Percentiles rank a stretch among this genome's conserved stretches.
Evolutionary conservation across 176 grass and related monocot genomes (phyloP).

Genomic region (Saccharum spontaneum): DNA sequence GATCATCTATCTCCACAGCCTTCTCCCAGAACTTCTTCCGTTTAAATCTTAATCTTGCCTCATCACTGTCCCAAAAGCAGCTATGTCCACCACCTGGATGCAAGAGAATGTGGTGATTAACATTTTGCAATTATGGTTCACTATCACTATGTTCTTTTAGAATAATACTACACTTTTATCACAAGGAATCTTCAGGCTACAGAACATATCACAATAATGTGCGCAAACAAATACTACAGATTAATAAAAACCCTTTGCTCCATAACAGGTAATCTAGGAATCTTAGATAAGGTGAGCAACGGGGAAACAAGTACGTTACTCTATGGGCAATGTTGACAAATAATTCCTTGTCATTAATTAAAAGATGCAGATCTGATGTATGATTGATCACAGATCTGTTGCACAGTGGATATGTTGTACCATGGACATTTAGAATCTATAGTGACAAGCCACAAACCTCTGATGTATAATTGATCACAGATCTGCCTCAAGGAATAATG

Average conservation of each 20-base stretch:
- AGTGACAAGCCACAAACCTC: conserved; percentile 47
- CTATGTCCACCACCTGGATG: conserved; percentile 68
- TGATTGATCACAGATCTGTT: neutral
- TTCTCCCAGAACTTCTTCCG: conserved; percentile 74
- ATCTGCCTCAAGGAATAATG: conserved; percentile 94
- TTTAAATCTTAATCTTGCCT: conserved; percentile 75
- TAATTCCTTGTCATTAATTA: neutral
- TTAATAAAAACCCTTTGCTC: neutral
- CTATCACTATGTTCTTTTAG: neutral
- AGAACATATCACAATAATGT: neutral
- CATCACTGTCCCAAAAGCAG: conserved; percentile 86
- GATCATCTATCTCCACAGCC: conserved; percentile 68
- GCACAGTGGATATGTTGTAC: neutral
- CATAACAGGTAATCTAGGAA: neutral
- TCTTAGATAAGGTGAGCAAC: neutral
- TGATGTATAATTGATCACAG: conserved; percentile 85
- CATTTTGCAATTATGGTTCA: neutral
- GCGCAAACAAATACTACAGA: neutral
- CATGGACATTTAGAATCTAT: neutral
- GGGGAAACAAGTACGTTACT: neutral
- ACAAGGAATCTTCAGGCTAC: neutral
- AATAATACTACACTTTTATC: neutral
- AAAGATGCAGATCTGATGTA: neutral
- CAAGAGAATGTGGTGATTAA: conserved; percentile 8
- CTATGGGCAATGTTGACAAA: neutral